Base-by-base conservation (phyloP, 1,284 basidiomycete genomes). In the Cutaneotrichosporon spelunceum region DNA sequence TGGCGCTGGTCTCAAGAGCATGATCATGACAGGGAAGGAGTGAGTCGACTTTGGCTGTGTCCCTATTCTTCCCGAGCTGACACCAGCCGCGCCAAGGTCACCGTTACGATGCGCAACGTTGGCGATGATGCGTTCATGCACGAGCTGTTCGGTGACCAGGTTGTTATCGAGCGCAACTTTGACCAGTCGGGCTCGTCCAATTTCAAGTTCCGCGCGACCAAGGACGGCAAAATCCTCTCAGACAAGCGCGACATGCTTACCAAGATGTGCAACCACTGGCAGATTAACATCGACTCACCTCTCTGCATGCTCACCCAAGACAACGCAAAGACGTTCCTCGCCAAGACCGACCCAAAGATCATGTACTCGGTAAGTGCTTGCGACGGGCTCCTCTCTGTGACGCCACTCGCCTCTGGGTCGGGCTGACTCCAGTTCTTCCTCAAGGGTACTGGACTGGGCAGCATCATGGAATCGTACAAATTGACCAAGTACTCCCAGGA, bases 281-380 rank as follows among this genome's bases (percentile, higher is more conserved):
- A 92, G 72, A 93, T 99, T 63, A 73, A 81, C 67, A 90, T 98
- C 63, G 96, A 99, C 75, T 97, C 97, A 71, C 94, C 94, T 0
- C 87, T 98, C 84, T 96, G 93, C 66, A 88, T 99, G 44, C 82
- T 95, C 34, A 95, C 91, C 1, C 93, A 96, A 83, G 91, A 91
- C 84, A 75, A 84, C 53, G 85, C 87, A 2, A 84, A 92, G 42
- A 88, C 91, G 68, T 99, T 99, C 79, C 81, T 99, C 68, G 88
- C 89, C 61, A 86, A 88, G 3, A 89, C 93, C 2, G 85, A 88
- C 54, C 85, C 91, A 2, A 78, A 83, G n/a, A 90, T 94, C 77
- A 93, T 97, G 76, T 99, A 99, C 80, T 86, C 88, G 77, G 93
- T 90, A 70, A 19, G 83, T 69, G 3, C 6, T 13, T 2, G 13